Evolutionary conservation across 2,329 filamentous ascomycete genomes (phyloP).

Genomic region (Lecanoromycetidae sp.): DNA sequence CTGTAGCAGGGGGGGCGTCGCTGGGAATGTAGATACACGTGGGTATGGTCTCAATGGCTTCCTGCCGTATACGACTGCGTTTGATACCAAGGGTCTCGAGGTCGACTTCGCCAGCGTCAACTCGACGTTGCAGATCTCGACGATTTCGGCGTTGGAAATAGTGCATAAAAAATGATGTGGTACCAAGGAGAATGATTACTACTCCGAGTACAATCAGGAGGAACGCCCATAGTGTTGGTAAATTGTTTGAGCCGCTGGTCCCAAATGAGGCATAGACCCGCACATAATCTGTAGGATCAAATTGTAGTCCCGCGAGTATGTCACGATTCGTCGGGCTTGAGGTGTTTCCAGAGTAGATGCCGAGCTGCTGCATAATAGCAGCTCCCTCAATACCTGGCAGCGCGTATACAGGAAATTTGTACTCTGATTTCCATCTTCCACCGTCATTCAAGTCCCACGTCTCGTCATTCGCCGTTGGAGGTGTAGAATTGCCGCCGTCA

Average conservation of each 20-base stretch:
- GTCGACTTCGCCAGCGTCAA: constrained; percentile 69
- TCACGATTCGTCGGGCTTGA: constrained; percentile 34
- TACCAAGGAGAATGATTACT: constrained; percentile 53
- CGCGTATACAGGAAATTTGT: constrained; percentile 71
- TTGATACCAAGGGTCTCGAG: constrained; percentile 78
- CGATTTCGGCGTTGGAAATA: constrained; percentile 61
- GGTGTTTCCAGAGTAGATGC: constrained; percentile 66
- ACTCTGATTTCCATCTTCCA: constrained; percentile 57
- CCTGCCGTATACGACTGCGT: constrained; percentile 56
- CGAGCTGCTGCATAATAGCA: constrained; percentile 58
- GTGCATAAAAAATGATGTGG: constrained; percentile 63
- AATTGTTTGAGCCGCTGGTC: constrained; percentile 36
- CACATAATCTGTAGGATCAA: constrained; percentile 33
- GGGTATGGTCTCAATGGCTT: constrained; percentile 61
- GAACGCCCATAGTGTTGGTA: constrained; percentile 75
- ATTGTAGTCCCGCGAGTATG: constrained; percentile 26
- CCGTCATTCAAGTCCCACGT: constrained; percentile 61
- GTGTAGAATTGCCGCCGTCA: constrained; percentile 39
- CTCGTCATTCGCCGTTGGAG: constrained; percentile 52
- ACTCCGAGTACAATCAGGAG: constrained; percentile 57
- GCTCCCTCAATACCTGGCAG: constrained; percentile 56
- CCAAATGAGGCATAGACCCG: constrained; percentile 41
- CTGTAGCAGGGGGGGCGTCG: constrained; percentile 5
- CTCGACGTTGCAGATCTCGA: constrained; percentile 53
- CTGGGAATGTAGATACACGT: constrained; percentile 54